Evolutionary conservation across 2,329 filamentous ascomycete species (phyloP).

Genomic region (Dothistroma pini): DNA sequence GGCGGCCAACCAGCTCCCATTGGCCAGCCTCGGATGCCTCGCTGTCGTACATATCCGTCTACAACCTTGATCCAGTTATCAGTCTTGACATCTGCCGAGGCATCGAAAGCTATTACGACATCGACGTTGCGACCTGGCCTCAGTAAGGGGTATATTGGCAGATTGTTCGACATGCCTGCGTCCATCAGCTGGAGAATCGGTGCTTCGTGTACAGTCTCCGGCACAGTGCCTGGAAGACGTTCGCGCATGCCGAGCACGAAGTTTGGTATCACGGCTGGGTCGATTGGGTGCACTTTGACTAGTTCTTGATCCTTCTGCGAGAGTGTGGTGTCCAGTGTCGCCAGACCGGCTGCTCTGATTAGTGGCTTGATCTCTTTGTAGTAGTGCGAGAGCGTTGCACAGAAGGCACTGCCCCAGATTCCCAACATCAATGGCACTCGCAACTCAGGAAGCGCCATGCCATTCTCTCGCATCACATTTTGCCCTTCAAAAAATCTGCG

Average conservation of each 20-base stretch:
- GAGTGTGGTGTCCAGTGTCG: slow-evolving; percentile 73
- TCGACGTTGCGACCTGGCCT: slow-evolving; percentile 86
- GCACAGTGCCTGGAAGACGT: slow-evolving; percentile 70
- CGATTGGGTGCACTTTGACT: slow-evolving; percentile 89
- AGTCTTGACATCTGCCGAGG: slow-evolving; percentile 84
- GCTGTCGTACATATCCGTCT: slow-evolving; percentile 87
- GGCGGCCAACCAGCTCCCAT: slow-evolving; percentile 92
- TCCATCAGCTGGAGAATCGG: slow-evolving; percentile 74
- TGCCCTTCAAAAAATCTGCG: slow-evolving; percentile 72
- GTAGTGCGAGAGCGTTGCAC: slow-evolving; percentile 91
- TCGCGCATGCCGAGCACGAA: slow-evolving; percentile 78
- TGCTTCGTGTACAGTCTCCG: slow-evolving; percentile 67
- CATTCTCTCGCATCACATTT: slow-evolving; percentile 60
- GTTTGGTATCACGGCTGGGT: slow-evolving; percentile 87
- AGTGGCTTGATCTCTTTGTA: slow-evolving; percentile 90
- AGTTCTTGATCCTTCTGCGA: slow-evolving; percentile 78
- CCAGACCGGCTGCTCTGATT: slow-evolving; percentile 69
- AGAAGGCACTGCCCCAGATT: slow-evolving; percentile 96
- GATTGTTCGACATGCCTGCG: slow-evolving; percentile 96
- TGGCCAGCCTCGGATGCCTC: slow-evolving; percentile 91
- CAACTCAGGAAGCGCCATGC: slow-evolving; percentile 75
- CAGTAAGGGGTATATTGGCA: slow-evolving; percentile 91
- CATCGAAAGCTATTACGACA: slow-evolving; percentile 88
- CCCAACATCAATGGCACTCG: slow-evolving; percentile 82
- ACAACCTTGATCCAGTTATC: slow-evolving; percentile 96